Percentiles rank a stretch among this genome's conserved stretches.
phyloP scores from a whole-genome alignment of 2,329 filamentous ascomycete species.

The Pseudopyricularia cyperi region DNA sequence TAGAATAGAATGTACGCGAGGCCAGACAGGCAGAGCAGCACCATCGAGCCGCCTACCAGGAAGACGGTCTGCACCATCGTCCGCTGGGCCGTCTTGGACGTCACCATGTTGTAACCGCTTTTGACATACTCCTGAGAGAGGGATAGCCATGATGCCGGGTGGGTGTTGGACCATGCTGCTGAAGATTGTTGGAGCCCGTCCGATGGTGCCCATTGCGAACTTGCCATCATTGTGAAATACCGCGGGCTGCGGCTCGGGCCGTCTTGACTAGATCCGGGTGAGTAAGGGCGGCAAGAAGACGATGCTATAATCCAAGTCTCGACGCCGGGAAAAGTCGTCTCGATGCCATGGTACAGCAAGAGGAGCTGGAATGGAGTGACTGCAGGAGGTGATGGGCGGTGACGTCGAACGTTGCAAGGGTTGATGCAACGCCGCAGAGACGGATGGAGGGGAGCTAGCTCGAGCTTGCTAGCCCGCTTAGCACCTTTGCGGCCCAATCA shows the following conservation, averaged over 20 bases:
- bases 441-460: too few relatives aligned
- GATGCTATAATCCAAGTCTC: neutral
- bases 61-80: conserved; percentile 33
- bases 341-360: neutral
- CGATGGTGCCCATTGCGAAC: neutral
- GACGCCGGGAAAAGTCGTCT: neutral
- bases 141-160: neutral
- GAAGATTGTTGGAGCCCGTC: neutral
- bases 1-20: conserved; percentile 40
- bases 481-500: neutral
- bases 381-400: too few relatives aligned
- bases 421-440: neutral
- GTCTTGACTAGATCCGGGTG: neutral
- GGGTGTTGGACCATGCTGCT: neutral
- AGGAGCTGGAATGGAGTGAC: neutral
- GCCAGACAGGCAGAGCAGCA: conserved; percentile 33
- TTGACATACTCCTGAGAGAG: conserved; percentile 10
- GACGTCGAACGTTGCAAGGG: neutral
- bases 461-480: neutral
- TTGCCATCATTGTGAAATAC: neutral
- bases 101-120: conserved; percentile 22
- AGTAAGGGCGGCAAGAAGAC: neutral
- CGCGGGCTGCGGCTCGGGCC: neutral
- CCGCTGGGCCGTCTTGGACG: conserved; percentile 37
- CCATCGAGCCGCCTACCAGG: conserved; percentile 25